A percentile compares a stretch with the other conserved stretches of the same genome.
Evolutionary conservation across 208 protist species (phyloP).

Genomic region (Jaenimonas drosophilae): DNA sequence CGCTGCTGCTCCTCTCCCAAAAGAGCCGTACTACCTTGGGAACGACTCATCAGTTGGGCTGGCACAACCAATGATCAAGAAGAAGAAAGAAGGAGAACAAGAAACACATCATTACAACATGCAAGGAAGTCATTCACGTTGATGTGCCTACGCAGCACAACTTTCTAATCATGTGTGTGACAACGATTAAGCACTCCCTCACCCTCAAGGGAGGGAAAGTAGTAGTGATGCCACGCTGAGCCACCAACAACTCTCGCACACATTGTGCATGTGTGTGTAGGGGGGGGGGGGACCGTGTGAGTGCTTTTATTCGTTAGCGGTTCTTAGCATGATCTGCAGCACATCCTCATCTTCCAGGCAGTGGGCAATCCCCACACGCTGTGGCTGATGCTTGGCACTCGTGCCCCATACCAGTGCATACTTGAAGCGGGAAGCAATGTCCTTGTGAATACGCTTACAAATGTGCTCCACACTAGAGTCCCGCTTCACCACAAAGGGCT

Average conservation of each 20-base stretch:
- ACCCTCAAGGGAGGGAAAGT: too few species aligned
- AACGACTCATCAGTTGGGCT: not conserved
- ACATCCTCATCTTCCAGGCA: slow-evolving; percentile 87
- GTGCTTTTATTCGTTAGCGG: slow-evolving; percentile 67
- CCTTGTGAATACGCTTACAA: slow-evolving; percentile 91
- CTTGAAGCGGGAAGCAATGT: slow-evolving; percentile 88
- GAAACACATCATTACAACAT: too few species aligned
- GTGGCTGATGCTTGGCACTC: slow-evolving; percentile 94
- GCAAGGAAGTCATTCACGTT: too few species aligned
- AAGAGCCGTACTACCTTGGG: slow-evolving; percentile 3
- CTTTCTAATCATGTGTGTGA: too few species aligned
- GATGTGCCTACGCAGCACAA: too few species aligned
- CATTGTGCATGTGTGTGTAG: too few species aligned
- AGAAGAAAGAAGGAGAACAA: too few species aligned
- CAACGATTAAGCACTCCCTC: too few species aligned
- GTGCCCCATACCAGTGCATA: slow-evolving; percentile 94
- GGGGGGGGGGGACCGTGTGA: too few species aligned
- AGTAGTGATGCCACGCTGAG: too few species aligned
- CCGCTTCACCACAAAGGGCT: slow-evolving; percentile 90
- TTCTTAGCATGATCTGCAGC: slow-evolving; percentile 87
- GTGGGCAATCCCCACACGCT: slow-evolving; percentile 92
- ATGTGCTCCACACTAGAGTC: slow-evolving; percentile 87
- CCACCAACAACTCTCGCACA: too few species aligned
- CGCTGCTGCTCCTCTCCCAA: too few species aligned
- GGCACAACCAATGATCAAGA: not conserved